These are phyloP conservation scores for Quercus glauca DNA, from an alignment of 306 rosid species.

Conservation along the genomic window DNA sequence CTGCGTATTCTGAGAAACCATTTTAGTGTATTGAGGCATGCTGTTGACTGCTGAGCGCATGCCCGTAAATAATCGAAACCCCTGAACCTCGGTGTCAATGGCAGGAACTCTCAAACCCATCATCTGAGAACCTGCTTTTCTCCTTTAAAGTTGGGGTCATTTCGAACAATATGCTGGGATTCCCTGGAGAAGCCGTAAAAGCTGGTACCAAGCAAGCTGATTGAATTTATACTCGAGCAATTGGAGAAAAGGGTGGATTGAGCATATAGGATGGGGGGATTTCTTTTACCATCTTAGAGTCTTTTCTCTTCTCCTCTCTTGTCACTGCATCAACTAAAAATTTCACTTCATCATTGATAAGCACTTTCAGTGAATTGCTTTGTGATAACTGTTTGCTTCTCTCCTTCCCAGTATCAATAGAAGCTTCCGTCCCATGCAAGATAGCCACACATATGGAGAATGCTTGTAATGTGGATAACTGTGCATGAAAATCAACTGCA, in stretches of 20 bases:
- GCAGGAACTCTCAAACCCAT: not conserved
- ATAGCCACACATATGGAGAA: conserved; percentile 84
- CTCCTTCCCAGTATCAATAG: conserved; percentile 21
- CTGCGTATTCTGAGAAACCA: not conserved
- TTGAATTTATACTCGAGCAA: conserved; percentile 55
- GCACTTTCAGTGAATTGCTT: conserved; percentile 64
- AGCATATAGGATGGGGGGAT: conserved; percentile 53
- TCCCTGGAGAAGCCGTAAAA: conserved; percentile 4
- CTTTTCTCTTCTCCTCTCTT: conserved; percentile 45
- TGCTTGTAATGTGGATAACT: conserved; percentile 78
- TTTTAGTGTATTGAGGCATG: conserved; percentile 28
- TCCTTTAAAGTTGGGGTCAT: conserved; percentile 10
- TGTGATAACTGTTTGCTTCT: conserved; percentile 45
- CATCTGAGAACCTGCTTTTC: conserved; percentile 8
- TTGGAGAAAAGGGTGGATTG: conserved; percentile 86
- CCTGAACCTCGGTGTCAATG: not conserved
- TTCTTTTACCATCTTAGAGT: conserved; percentile 48
- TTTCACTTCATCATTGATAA: conserved; percentile 65
- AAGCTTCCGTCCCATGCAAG: conserved; percentile 66
- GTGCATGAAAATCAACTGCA: conserved; percentile 87
- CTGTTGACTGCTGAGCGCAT: not conserved
- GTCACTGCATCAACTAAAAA: conserved; percentile 56
- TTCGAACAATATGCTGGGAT: conserved; percentile 10
- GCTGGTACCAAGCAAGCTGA: conserved; percentile 5
- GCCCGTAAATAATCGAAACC: not conserved